Evolutionary conservation across 139 green algal species (phyloP), one percentile per base, ranked within the genome.

Genomic region (Chlamydomonas eustigma): DNA sequence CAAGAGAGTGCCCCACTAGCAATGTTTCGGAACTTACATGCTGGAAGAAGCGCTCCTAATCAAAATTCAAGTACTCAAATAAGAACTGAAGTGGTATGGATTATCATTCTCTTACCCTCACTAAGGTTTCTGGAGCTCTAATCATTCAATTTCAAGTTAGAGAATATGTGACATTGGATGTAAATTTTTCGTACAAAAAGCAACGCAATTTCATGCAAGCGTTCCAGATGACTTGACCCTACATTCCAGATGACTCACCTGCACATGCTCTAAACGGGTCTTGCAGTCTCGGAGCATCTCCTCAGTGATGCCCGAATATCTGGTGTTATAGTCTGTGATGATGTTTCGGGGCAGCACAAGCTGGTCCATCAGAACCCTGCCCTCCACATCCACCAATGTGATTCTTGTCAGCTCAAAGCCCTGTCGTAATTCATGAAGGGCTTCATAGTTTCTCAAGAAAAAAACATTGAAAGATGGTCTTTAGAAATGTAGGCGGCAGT

Each of bases 241-340:
- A n/a, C n/a, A n/a, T n/a, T n/a, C n/a, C 44, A 58, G 12, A 28
- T 6, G 12, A 32, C 65, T 5, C 73, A 89, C 84, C 80, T 88
- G 90, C 8, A 90, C 82, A 30, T 95, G 90, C 25, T 72, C 74
- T 69, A 96, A 72, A 35, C 77, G 82, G 0, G 74, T 94, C 25
- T 81, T 92, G 2, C 91, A 87, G 1, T 76, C 82, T 50, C 83
- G 71, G 76, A 96, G 74, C 86, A 92, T 92, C 32, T 85, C 78
- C 2, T 84, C 83, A 30, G 87, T 95, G 76, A 97, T 97, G 64
- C 93, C 92, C 50, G 73, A 63, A 52, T 58, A 64, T 8, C 6
- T 3, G 0, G 93, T 97, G 87, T 93, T 92, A 83, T 98, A 96
- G 81, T 98, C 87, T 0, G 78, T 86, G 72, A 98, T 96, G 35